These are phyloP conservation scores for Vitis riparia DNA, from an alignment of 164 flowering plant species.

Conservation along the genomic window DNA sequence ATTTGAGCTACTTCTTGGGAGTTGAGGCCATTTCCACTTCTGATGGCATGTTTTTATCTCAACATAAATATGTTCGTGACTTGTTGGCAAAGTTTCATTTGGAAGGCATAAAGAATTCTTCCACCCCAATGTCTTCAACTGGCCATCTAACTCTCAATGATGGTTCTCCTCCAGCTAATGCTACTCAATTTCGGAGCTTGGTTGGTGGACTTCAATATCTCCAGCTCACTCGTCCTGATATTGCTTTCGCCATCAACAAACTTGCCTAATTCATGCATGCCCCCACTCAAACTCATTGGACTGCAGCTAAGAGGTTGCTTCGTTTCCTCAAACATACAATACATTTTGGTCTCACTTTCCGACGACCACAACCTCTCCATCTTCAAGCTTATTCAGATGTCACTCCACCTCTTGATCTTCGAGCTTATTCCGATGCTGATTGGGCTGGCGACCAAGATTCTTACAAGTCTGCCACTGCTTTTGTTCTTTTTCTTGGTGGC, in stretches of 20 bases:
- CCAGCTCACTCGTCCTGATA: constrained; percentile 5
- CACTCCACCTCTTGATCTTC: too few species aligned
- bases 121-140: neutral
- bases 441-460: neutral
- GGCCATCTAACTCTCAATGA: neutral
- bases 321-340: constrained; percentile 10
- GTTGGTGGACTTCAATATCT: neutral
- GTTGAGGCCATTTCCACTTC: constrained; percentile 6
- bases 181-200: constrained; percentile 11
- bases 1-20: too few species aligned
- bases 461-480: constrained; percentile 1
- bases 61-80: constrained; percentile 9
- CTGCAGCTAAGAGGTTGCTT: constrained; percentile 10
- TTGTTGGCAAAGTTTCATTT: constrained; percentile 9
- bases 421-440: neutral
- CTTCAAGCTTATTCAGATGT: too few species aligned
- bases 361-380: constrained; percentile 2
- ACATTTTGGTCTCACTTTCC: constrained; percentile 5
- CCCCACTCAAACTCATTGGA: neutral
- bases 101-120: constrained; percentile 6
- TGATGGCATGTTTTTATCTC: constrained; percentile 10
- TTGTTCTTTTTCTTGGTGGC: too few species aligned
- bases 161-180: constrained; percentile 4
- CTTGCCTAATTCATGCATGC: constrained; percentile 9
- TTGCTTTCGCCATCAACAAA: constrained; percentile 10